Evolutionary conservation across 2,329 filamentous ascomycete genomes (phyloP), one percentile per base, ranked within the genome.

Genomic region (Sordariomycetes sp.): DNA sequence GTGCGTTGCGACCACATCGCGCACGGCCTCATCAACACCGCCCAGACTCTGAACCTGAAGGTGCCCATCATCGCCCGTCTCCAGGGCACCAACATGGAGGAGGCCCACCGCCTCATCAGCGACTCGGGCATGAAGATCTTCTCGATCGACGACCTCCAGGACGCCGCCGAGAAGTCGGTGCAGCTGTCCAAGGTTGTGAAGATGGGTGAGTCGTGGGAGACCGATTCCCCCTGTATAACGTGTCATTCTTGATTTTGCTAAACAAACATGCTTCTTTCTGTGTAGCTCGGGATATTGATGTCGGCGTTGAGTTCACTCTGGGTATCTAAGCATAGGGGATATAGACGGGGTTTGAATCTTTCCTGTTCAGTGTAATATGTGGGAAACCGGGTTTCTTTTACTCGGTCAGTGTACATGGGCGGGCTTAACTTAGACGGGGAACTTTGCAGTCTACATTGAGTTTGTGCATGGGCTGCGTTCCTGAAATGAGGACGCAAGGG

Each of bases 141-240:
- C 83, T 95, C 90, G 69, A 97, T 99, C 62, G 93, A 97, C 71
- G 94, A 99, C 77, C 84, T 99, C 68, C 94, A 99, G 79, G 94
- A 78, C 71, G 94, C 94, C 50, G 94, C 94, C 64, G 94, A 97
- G 84, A 97, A 96, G 83, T 89, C 92, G 34, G 94, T 99, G 64
- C 93, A 99, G 77, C 93, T 99, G 76, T 97, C 91, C 68, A 97
- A 97, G 85, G 89, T 99, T 65, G 94, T 99, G 69, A 97, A 97
- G 87, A 89, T 96, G 86, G 90, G 87, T 89, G 78, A 79, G 86
- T 82, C 54, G 55, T 35, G 7, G 12, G 69, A 66, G 65, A 50
- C 43, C 28, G 54, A 25, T 40, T 58, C 55, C 28, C 35, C 51
- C 12, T 28, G 57, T 34, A 11, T 46, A 46, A 46, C 37, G 20